Base-by-base conservation (phyloP, 305 asterid species). In the Fraxinus floribunda region DNA sequence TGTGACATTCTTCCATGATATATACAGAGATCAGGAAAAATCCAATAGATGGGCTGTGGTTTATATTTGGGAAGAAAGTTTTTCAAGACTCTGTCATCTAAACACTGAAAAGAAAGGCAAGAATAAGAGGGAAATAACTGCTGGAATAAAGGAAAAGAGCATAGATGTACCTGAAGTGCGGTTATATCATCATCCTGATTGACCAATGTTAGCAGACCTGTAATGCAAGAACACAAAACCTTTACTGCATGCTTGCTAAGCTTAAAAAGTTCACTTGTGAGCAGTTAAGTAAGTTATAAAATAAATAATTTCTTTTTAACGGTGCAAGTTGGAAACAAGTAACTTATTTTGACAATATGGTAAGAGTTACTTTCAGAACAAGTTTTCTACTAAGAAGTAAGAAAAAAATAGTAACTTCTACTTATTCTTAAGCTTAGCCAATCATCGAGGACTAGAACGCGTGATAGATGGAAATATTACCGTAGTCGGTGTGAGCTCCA, bases 401-500 rank as follows among this genome's bases (percentile, higher is more conserved):
- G n/a, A 44, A 44, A 44, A 44, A 44, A 44, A 4, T 44, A 44
- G n/a, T 44, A 3, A 39, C 64, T 52, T 52, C 22, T 52, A 52
- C 64, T n/a, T 15, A 4, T 52, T 52, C 22, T 52, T 16, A 52
- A 52, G 64, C 22, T 16, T 57, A 57, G 3, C 29, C 68, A 57
- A 57, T 16, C 68, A 57, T 18, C 11, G 0, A 57, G 68, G 26
- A 57, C 68, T 16, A 57, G 29, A 18, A 57, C 11, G 18, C 0
- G 5, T 55, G 29, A 60, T 60, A 20, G 70, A 20, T 60, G 2
- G 34, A 87, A 81, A 38, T 76, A 44, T 79, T 95, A 95, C 99
- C 99, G 26, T 95, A 94, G 86, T 94, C 99, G 0, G 99, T 93
- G 88, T 95, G 99, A 62, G 97, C 97, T 85, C 97, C 97, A 79